Evolutionary conservation across 176 grass and related monocot species (phyloP).

Genomic region (Hsuehochloa calcarea): DNA sequence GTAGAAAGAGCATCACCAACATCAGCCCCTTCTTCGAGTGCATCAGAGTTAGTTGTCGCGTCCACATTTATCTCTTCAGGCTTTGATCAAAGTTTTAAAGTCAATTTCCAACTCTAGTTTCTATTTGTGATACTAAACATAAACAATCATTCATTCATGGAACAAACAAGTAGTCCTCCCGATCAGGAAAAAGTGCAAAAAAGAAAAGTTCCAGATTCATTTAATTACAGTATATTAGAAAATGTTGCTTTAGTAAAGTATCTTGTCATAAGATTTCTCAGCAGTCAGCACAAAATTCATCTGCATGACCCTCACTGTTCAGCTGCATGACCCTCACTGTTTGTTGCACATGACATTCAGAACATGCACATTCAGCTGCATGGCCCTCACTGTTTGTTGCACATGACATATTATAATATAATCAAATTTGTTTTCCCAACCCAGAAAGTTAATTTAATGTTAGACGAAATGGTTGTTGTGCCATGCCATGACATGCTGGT

Average conservation of each 20-base stretch:
- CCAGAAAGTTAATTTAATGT: neutral
- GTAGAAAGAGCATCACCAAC: slow-evolving; percentile 56
- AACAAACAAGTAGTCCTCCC: neutral
- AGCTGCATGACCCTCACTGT: neutral
- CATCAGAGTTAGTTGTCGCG: slow-evolving; percentile 31
- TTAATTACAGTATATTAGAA: neutral
- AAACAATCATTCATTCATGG: neutral
- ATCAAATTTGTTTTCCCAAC: neutral
- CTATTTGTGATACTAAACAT: slow-evolving; percentile 17
- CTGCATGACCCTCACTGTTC: neutral
- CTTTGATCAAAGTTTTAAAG: slow-evolving; percentile 54
- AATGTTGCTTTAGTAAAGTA: neutral
- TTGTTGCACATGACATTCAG: neutral
- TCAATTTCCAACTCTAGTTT: slow-evolving; percentile 22
- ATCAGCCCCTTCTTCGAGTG: slow-evolving; percentile 47
- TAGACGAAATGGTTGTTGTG: neutral
- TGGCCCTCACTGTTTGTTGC: neutral
- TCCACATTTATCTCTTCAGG: slow-evolving; percentile 55
- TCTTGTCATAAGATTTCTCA: neutral
- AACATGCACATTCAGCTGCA: neutral
- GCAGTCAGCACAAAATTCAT: neutral
- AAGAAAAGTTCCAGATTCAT: neutral
- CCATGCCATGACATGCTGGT: neutral
- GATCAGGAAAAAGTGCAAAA: neutral
- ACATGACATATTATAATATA: neutral